phyloP scores from a whole-genome alignment of 345 rosid species.

The Citrus hindsii region DNA sequence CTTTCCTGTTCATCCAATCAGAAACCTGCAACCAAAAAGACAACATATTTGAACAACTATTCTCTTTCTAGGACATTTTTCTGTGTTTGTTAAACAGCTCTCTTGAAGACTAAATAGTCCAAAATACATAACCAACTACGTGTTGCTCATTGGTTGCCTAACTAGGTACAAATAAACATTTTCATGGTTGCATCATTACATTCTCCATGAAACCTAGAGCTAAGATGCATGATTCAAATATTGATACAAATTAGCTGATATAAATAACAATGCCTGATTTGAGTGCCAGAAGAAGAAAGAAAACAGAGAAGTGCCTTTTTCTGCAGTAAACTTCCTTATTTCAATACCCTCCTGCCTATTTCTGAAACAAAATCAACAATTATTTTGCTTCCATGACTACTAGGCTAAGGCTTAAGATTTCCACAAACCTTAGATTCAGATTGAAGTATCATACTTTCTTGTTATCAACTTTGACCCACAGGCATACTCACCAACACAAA shows the following conservation, averaged over 20 bases:
- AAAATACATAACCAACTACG: background rate
- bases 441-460: background rate
- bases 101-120: background rate
- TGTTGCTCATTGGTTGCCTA: background rate
- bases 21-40: slow-evolving; percentile 22
- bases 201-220: background rate
- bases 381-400: background rate
- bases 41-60: background rate
- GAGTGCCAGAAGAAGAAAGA: background rate
- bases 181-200: background rate
- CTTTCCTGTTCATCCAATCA: slow-evolving; percentile 70
- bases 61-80: background rate
- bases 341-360: background rate
- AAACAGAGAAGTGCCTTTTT: background rate
- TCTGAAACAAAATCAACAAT: background rate
- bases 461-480: background rate
- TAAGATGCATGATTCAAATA: background rate
- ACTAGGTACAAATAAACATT: background rate
- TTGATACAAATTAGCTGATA: background rate
- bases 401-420: background rate
- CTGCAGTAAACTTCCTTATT: background rate
- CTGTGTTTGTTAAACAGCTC: background rate
- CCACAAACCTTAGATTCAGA: background rate
- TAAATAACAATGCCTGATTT: background rate
- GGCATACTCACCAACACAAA: background rate